These are phyloP conservation scores for Eucalyptus curtisii DNA, from an alignment of 345 rosid species.

Conservation along the genomic window DNA sequence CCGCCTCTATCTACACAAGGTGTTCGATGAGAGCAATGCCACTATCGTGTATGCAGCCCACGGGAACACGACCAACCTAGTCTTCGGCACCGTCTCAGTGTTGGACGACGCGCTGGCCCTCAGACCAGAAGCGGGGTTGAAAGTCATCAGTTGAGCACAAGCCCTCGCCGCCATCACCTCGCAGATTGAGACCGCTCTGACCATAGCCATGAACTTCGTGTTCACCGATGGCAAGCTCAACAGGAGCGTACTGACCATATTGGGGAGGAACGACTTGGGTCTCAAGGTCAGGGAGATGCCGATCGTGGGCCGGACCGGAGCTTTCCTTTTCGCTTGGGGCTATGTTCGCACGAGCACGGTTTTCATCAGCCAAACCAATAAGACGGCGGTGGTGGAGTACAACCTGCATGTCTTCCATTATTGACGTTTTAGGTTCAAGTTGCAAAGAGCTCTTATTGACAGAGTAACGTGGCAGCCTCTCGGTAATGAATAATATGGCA, in stretches of 20 bases:
- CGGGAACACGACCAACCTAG: neutral
- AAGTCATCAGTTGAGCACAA: conserved; percentile 8
- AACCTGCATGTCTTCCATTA: neutral
- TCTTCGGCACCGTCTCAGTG: neutral
- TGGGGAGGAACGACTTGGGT: conserved; percentile 6
- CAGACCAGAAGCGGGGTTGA: neutral
- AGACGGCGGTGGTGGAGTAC: neutral
- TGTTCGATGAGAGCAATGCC: neutral
- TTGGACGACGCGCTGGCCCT: neutral
- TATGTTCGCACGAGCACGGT: conserved; percentile 11
- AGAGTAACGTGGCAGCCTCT: neutral
- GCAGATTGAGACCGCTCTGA: neutral
- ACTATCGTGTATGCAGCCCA: neutral
- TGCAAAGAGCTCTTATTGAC: neutral
- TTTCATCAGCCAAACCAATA: neutral
- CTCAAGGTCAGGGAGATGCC: conserved; percentile 10
- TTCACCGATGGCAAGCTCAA: conserved; percentile 16
- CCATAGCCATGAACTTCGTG: conserved; percentile 9
- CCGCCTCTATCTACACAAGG: neutral
- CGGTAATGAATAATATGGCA: neutral
- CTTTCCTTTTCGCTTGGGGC: conserved; percentile 20
- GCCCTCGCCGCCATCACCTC: conserved; percentile 10
- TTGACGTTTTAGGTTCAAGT: neutral
- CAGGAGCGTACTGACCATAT: conserved; percentile 4
- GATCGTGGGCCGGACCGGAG: conserved; percentile 6